Conservation (phyloP, 345 rosid species). For the Dipteronia dyeriana region DNA sequence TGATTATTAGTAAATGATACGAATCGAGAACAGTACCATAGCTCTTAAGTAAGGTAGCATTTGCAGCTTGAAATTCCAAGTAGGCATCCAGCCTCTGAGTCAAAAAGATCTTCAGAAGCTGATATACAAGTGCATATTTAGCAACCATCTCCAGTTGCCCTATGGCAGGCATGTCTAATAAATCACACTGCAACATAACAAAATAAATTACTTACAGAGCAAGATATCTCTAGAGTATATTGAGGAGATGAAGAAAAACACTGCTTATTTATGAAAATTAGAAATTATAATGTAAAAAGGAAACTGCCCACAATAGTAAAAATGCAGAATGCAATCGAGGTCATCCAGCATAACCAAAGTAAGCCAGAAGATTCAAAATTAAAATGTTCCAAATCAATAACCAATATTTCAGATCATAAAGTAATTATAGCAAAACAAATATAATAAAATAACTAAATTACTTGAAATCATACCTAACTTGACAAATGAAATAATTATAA, state of each 20-base stretch:
- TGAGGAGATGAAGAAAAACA: not conserved
- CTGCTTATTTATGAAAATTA: not conserved
- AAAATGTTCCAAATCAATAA: not conserved
- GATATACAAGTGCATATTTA: constrained; percentile 65
- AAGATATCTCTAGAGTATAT: not conserved
- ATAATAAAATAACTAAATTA: too few relatives aligned
- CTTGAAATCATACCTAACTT: not conserved
- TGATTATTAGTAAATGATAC: not conserved
- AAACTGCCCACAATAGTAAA: not conserved
- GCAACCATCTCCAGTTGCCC: constrained; percentile 82
- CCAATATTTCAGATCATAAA: not conserved
- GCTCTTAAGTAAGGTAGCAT: constrained; percentile 66
- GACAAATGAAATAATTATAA: not conserved
- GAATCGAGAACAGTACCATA: constrained; percentile 48
- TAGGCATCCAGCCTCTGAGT: constrained; percentile 79
- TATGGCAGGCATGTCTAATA: constrained; percentile 87
- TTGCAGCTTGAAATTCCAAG: constrained; percentile 71
- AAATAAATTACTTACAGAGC: constrained; percentile 4
- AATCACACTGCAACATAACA: constrained; percentile 71
- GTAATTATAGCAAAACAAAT: not conserved
- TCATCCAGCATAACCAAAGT: not conserved
- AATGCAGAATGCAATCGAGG: not conserved
- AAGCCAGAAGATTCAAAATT: not conserved
- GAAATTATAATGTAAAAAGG: not conserved
- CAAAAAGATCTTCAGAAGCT: constrained; percentile 82